These are phyloP conservation scores for Aspergillus udagawae DNA, from an alignment of 2,329 filamentous ascomycete genomes.

Conservation along the genomic window DNA sequence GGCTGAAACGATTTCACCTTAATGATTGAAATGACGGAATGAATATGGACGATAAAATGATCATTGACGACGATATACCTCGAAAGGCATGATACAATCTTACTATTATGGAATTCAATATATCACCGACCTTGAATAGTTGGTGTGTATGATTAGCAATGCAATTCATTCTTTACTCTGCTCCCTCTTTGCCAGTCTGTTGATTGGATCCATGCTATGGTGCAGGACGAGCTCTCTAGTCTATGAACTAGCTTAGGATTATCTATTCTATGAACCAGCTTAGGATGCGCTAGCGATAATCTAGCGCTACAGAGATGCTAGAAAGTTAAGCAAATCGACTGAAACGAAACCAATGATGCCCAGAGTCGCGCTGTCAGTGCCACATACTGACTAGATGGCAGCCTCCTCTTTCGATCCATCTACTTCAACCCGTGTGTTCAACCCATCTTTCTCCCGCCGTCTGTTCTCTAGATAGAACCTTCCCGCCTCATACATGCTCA, in stretches of 20 bases:
- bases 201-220: neutral
- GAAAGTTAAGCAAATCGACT: neutral
- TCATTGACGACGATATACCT: neutral
- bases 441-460: constrained; percentile 16
- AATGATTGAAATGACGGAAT: constrained; percentile 10
- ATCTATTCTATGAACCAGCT: neutral
- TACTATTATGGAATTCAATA: neutral
- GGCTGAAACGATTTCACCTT: constrained; percentile 4
- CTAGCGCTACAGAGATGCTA: neutral
- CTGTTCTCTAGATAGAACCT: constrained; percentile 55
- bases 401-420: constrained; percentile 1
- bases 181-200: neutral
- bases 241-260: neutral
- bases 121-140: neutral
- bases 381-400: neutral
- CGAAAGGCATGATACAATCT: neutral
- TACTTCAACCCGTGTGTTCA: neutral
- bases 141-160: neutral
- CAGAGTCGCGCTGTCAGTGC: neutral
- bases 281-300: neutral
- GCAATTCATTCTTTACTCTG: neutral
- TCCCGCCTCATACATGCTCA: constrained; percentile 80
- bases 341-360: neutral
- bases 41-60: constrained; percentile 6
- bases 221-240: neutral